Evolutionary conservation across 202 grass and related monocot genomes (phyloP), one percentile per base, ranked within the genome.

Genomic region (Sporobolus alterniflorus): DNA sequence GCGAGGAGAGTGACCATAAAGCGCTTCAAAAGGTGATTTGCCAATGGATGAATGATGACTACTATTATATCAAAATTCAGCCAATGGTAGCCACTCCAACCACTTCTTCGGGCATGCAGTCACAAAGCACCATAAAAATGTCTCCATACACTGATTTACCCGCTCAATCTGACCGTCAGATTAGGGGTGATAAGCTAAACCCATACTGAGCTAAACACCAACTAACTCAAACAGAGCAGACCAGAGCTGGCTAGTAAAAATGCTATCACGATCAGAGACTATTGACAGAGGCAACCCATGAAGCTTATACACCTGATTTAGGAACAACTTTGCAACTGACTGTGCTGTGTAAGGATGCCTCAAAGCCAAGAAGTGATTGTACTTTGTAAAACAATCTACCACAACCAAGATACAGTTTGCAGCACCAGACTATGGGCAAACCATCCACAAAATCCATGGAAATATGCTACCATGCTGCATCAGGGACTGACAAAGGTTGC

Each of bases 161-260:
- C 54, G 7, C 3, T 25, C n/a, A 11, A 10, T 57, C 7, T 63
- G 59, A 0, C 59, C 59, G 3, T 63, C 28, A 0, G 59, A 16
- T 2, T 63, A 29, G 0, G 14, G 59, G 1, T 63, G 59, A 4
- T 63, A 32, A 0, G 59, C 15, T 3, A 29, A 31, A 8, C 59
- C 32, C 56, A 61, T 61, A 0, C 30, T 13, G 11, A 61, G 1
- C 26, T 14, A 1, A 0, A 12, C 11, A 5, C 12, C 25, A 29
- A 12, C 0, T 0, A 30, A 4, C 0, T 18, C 0, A 1, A 63
- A 63, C 14, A 63, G 3, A 0, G 15, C 12, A 8, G 6, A 1
- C 59, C 29, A 63, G 4, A 63, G 7, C 0, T 1, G 2, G 1
- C 28, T 63, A 0, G 4, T 31, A 6, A 63, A 63, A 0, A 31